Evolutionary conservation across 352 stramenopile genomes (phyloP), one percentile per base, ranked within the genome.

Genomic region (Blastocystis sp.): DNA sequence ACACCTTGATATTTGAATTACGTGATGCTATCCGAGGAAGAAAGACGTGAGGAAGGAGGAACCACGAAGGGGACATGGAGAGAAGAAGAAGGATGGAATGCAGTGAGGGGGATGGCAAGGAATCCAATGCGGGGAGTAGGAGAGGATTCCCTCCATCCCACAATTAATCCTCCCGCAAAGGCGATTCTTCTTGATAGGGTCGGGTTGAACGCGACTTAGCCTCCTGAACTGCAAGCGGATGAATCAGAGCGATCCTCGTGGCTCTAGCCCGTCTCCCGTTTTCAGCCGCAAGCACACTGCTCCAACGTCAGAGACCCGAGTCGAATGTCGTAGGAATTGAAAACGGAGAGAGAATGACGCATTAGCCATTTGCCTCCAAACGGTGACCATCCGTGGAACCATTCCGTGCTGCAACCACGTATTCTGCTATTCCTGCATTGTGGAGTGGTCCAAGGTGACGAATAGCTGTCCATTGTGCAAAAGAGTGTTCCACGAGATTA

Each of bases 371-470:
- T 81, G 71, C n/a, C 24, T 81, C 24, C 71, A 65, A 65, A 38
- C 54, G 28, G 66, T 81, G 64, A 19, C 28, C 21, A 21, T 21
- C 64, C 4, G 45, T 17, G 45, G 42, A 42, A 81, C 14, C 19
- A n/a, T 81, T 66, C 43, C 71, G 19, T 68, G 71, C 4, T 81
- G 71, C 11, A 40, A 54, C 43, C 71, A 81, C 66, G n/a, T 68
- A 43, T 81, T 81, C n/a, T 81, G 71, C 48, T 81, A 54, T 81
- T 21, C 17, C 24, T 81, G 71, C 45, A 81, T 81, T 81, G 64
- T 45, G 2, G 71, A 81, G 43, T 81, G 71, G 71, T 81, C 71
- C 28, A 81, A 81, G 45, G 71, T 81, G 28, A 81, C 71, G 21
- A 81, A 81, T 81, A 34, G 28, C 11, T 81, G 71, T 45, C 71